A percentile compares a stretch with the other conserved stretches of the same genome.
phyloP scores from a whole-genome alignment of 1,284 basidiomycete genomes.

The Mycena sp. region DNA sequence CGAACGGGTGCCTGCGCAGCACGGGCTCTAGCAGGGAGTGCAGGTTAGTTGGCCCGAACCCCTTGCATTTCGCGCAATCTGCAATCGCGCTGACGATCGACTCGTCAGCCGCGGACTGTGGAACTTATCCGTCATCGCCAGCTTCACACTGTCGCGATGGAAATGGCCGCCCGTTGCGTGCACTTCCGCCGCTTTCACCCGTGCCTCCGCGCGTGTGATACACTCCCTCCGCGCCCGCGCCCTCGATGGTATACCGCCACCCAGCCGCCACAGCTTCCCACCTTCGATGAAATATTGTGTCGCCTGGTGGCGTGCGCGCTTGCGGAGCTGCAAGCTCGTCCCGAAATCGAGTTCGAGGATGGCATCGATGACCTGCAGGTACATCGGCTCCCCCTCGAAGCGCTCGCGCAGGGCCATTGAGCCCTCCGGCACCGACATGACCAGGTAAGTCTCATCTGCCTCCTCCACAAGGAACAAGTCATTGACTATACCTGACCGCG shows the following conservation, averaged over 20 bases:
- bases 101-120: conserved; percentile 40
- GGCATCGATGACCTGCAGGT: background rate
- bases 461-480: background rate
- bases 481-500: too few relatives aligned
- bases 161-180: too few relatives aligned
- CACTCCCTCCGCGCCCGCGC: too few relatives aligned
- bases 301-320: too few relatives aligned
- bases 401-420: background rate
- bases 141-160: too few relatives aligned
- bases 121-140: conserved; percentile 36
- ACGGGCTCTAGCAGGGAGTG: conserved; percentile 45
- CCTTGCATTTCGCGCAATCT: conserved; percentile 41
- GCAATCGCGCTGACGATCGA: too few relatives aligned
- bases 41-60: conserved; percentile 38
- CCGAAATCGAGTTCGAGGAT: background rate
- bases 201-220: too few relatives aligned
- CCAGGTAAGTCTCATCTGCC: background rate
- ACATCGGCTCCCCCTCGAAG: background rate
- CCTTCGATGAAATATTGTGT: too few relatives aligned
- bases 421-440: background rate
- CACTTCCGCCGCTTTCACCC: too few relatives aligned
- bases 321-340: too few relatives aligned
- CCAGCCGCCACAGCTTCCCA: too few relatives aligned
- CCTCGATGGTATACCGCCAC: too few relatives aligned
- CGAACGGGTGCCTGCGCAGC: conserved; percentile 45